Base-by-base conservation (phyloP, 2,329 filamentous ascomycete species). In the Pestalotiopsis sp. region DNA sequence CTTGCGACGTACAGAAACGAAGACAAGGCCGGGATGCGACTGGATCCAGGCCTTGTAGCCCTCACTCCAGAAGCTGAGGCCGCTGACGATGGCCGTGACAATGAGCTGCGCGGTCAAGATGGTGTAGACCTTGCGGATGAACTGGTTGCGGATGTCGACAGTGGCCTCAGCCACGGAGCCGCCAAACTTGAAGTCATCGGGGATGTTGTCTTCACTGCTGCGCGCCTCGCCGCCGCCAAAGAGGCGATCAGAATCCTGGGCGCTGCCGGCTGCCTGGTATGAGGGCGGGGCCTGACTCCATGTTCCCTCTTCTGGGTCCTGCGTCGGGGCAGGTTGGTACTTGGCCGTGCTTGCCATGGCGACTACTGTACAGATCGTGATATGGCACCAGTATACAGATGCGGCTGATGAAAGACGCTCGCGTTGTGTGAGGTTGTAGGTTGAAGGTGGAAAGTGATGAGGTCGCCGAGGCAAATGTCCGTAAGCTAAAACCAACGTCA, bases 111-210 rank as follows among this genome's bases (percentile, higher is more conserved):
- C 90, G n/a, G 96, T 97, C 83, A 99, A 87, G 81, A 99, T 99
- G 69, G 94, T 92, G 84, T 99, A 99, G 78, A 99, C 96, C 86
- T 98, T 98, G 82, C 95, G 92, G 75, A 97, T 87, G 81, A 98
- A 99, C 82, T 96, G 93, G 90, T 98, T 97, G 75, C 95, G 93
- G 79, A 99, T 97, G 77, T 97, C 94, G 78, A 98, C 86, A 23
- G 95, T 97, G 61, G 93, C 95, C 84, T 98, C 96, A 73, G 95
- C 92, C 69, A 98, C 95, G 20, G 92, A 94, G 71, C 94, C 95
- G 75, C 95, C 96, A 78, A 97, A 98, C 93, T 98, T 98, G 90
- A 98, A 98, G 82, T 98, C 95, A 84, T 98, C 95, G 1, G 95
- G 95, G 59, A 98, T 80, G 77, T 98, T 97, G 82, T 98, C 95